Evolutionary conservation across 108 stramenopile species (phyloP).

Genomic region (Epithemia pelagica): DNA sequence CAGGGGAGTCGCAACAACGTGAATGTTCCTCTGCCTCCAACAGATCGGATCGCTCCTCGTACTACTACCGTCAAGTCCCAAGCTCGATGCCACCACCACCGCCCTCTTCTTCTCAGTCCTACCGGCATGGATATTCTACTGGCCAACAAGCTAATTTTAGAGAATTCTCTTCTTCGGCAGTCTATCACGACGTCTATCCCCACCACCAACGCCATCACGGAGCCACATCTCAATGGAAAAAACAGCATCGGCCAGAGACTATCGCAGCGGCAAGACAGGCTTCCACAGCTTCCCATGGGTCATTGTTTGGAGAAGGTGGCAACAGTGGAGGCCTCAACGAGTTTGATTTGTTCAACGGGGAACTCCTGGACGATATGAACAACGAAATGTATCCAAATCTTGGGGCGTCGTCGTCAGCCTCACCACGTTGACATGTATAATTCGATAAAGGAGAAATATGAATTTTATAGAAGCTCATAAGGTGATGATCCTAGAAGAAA

Average conservation of each 20-base stretch:
- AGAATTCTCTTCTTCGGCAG: too few species aligned
- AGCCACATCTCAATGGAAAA: neutral
- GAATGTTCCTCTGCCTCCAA: neutral
- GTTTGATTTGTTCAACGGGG: neutral
- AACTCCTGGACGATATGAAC: neutral
- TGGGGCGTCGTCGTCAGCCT: neutral
- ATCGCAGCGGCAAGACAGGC: neutral
- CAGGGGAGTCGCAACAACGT: neutral
- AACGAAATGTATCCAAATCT: neutral
- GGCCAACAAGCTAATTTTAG: neutral
- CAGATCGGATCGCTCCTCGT: neutral
- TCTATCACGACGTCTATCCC: neutral
- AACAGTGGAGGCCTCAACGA: neutral
- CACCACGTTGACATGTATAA: neutral
- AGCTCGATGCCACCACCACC: too few species aligned
- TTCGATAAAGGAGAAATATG: too few species aligned
- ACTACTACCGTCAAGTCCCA: neutral
- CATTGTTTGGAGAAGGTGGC: neutral
- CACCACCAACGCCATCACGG: neutral
- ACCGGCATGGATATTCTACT: neutral
- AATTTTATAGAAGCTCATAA: too few species aligned
- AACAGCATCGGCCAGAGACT: neutral
- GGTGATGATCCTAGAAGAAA: too few species aligned
- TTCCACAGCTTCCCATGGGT: neutral
- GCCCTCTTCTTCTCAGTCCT: neutral